phyloP scores from a whole-genome alignment of 805 yeast species.

The Saccharomycopsis fibuligera region DNA sequence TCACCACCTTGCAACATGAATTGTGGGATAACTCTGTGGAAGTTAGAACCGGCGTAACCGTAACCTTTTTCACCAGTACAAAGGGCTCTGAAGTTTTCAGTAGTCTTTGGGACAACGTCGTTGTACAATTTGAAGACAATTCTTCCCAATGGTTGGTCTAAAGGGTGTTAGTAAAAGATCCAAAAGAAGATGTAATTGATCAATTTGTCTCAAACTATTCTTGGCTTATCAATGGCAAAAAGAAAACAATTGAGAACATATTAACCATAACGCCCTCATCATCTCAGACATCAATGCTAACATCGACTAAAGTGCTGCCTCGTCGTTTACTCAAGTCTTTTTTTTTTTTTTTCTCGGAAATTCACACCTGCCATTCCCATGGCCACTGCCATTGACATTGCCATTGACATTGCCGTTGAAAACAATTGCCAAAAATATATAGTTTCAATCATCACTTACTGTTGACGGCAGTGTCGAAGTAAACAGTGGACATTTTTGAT shows the following conservation, averaged over 20 bases:
- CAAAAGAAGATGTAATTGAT: not conserved
- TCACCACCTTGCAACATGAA: conserved; percentile 99
- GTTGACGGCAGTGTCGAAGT: conserved; percentile 76
- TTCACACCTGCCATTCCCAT: too few species aligned
- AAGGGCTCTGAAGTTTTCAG: conserved; percentile 92
- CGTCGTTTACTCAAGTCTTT: too few species aligned
- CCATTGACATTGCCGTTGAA: too few species aligned
- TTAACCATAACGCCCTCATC: too few species aligned
- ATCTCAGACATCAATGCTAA: too few species aligned
- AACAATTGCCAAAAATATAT: too few species aligned
- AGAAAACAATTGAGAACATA: not conserved
- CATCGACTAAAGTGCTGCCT: too few species aligned
- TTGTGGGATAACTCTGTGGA: conserved; percentile 97
- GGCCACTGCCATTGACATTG: too few species aligned
- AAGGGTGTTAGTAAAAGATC: not conserved
- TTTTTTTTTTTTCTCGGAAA: too few species aligned
- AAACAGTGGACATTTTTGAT: conserved; percentile 57
- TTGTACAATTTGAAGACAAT: conserved; percentile 82
- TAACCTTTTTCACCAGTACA: conserved; percentile 95
- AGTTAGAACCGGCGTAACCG: conserved; percentile 84
- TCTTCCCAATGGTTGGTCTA: conserved; percentile 67
- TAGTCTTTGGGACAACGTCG: conserved; percentile 91
- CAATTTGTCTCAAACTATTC: not conserved
- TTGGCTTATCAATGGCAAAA: not conserved
- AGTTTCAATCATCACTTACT: too few species aligned